Conservation (phyloP, 805 yeast species). For the Pichia deserticola region DNA sequence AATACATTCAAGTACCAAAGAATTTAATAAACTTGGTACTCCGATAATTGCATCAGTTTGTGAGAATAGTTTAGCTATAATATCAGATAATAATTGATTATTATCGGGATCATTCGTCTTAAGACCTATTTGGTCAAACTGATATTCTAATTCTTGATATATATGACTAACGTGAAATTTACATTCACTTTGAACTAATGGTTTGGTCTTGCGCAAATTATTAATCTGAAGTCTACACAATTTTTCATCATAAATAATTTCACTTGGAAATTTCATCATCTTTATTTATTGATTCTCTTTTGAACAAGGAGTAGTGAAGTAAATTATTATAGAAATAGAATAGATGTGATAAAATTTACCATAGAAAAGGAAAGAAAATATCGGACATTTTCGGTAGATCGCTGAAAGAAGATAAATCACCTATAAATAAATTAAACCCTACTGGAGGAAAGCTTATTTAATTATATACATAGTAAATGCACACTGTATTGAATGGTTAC, state of each 20-base stretch:
- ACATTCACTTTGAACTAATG: constrained; percentile 7
- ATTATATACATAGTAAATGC: no score
- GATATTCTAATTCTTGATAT: constrained; percentile 3
- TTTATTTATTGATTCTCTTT: not conserved
- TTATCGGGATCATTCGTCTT: not conserved
- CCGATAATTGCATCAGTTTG: not conserved
- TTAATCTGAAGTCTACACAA: constrained; percentile 5
- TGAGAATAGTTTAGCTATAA: not conserved
- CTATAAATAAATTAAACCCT: no score
- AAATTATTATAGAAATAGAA: no score
- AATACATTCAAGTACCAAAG: constrained; percentile 6
- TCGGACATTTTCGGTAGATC: no score
- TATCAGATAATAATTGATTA: not conserved
- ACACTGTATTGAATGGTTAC: no score
- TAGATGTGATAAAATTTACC: no score
- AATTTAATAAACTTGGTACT: not conserved
- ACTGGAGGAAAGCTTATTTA: no score
- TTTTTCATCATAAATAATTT: constrained; percentile 1
- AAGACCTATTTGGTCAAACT: constrained; percentile 5
- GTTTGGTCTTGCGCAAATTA: constrained; percentile 6
- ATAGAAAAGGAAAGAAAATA: no score
- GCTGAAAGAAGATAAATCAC: no score
- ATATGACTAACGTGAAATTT: constrained; percentile 9
- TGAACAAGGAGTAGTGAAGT: no score
- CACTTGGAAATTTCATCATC: constrained; percentile 5